Conservation (phyloP, 495 filamentous ascomycete genomes). For the Rhypophila decipiens region DNA sequence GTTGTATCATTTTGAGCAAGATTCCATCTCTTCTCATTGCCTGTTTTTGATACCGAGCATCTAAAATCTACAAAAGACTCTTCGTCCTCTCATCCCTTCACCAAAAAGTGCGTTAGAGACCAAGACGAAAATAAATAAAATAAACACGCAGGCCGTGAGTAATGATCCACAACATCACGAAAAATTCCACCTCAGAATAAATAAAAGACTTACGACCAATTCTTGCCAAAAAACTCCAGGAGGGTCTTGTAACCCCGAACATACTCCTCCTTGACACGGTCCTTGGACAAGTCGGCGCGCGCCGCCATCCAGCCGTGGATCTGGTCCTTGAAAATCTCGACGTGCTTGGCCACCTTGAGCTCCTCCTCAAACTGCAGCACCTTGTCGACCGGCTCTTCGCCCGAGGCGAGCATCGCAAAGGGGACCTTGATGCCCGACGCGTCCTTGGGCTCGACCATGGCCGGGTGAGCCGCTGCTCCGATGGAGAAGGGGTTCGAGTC, state of each 20-base stretch:
- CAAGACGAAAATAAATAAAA: no score
- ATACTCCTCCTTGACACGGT: constrained; percentile 66
- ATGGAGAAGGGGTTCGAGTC: constrained; percentile 60
- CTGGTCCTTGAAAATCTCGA: constrained; percentile 76
- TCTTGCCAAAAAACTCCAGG: constrained; percentile 67
- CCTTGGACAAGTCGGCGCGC: constrained; percentile 59
- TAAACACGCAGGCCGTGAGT: no score
- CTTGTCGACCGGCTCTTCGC: constrained; percentile 58
- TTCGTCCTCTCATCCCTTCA: no score
- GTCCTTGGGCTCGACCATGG: constrained; percentile 77
- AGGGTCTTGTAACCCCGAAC: constrained; percentile 69
- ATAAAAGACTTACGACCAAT: constrained; percentile 36
- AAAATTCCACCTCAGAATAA: no score
- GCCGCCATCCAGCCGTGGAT: constrained; percentile 94
- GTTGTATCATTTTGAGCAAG: no score
- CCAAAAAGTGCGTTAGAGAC: no score
- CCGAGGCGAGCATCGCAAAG: constrained; percentile 58
- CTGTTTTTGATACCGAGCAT: no score
- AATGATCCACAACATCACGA: no score
- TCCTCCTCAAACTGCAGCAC: constrained; percentile 66
- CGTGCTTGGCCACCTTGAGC: constrained; percentile 59
- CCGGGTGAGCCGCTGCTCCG: constrained; percentile 71
- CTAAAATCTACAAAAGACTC: no score
- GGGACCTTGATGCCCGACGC: constrained; percentile 61
- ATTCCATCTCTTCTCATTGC: no score